These are phyloP conservation scores for Pythium phragmiticola DNA, from an alignment of 352 stramenopile genomes.

Conservation along the genomic window DNA sequence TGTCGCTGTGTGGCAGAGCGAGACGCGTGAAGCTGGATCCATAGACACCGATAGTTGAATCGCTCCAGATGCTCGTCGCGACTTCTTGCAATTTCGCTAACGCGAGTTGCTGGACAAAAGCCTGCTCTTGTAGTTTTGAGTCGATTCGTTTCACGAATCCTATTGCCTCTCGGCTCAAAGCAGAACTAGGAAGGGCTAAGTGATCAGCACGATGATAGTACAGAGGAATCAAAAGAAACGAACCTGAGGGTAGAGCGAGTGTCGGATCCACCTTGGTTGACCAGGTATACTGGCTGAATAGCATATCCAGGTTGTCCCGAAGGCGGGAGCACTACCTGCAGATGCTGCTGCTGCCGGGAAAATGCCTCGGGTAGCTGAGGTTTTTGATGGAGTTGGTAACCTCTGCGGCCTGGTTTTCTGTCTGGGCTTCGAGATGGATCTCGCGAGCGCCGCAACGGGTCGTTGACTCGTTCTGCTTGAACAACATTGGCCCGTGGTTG, in stretches of 20 bases:
- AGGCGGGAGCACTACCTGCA: slow-evolving; percentile 2
- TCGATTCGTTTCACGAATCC: slow-evolving; percentile 55
- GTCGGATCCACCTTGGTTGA: slow-evolving; percentile 1
- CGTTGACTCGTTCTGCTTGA: neutral
- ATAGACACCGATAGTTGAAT: slow-evolving; percentile 94
- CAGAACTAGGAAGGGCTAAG: neutral
- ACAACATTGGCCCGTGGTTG: neutral
- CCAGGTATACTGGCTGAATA: slow-evolving; percentile 12
- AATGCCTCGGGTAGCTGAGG: neutral
- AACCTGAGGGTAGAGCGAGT: slow-evolving; percentile 19
- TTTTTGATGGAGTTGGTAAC: neutral
- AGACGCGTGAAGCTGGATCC: slow-evolving; percentile 96
- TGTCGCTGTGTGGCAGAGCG: slow-evolving; percentile 93
- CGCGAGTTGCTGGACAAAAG: slow-evolving; percentile 41
- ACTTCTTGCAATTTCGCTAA: slow-evolving; percentile 20
- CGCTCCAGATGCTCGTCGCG: slow-evolving; percentile 65
- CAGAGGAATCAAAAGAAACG: neutral
- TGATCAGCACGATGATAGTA: neutral
- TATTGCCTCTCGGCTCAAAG: slow-evolving; percentile 51
- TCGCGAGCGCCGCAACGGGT: neutral
- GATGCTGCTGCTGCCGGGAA: neutral
- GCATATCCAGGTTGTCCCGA: slow-evolving; percentile 17
- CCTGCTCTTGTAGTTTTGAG: slow-evolving; percentile 34
- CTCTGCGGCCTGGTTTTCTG: neutral
- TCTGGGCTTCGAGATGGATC: neutral